Base-by-base conservation (phyloP, 2,329 filamentous ascomycete genomes). In the Fusarium sp. region DNA sequence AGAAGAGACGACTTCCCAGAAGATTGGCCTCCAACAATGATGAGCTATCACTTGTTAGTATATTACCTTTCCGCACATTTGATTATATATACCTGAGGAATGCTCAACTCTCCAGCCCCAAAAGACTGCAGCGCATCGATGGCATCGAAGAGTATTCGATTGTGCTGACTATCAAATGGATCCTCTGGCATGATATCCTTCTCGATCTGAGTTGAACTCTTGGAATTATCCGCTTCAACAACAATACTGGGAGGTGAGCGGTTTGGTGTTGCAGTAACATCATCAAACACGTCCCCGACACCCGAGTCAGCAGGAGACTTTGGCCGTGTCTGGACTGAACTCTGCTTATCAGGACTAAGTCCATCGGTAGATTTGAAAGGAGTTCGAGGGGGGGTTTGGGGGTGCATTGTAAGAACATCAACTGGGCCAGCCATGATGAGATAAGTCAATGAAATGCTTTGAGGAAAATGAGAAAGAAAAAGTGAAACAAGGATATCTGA, bases 1-100 rank as follows among this genome's bases (percentile, higher is more conserved):
- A 81, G 67, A 3, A 81, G 69, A 8, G 80, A 80, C 0, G 80
- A 81, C 25, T 81, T 81, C 4, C 79, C 79, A 4, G 77, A 73
- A 1, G 78, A 81, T 59, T 81, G 79, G 1, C 76, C 74, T 3
- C 80, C 79, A 0, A 81, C 78, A 28, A 81, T 79, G 3, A 81
- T 74, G 8, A 81, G 75, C 78, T 80, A 14, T 7, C 2, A 2
- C 1, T 4, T 25, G 18, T 70, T 6, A 73, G 51, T 14, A 14
- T 16, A 11, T 6, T 6, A 23, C 3, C 10, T 28, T 11, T 19
- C n/a, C 7, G 3, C 7, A 21, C 6, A 16, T 16, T 1, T 8
- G 3, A 6, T 8, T 2, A 12, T 30, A 42, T 69, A 52, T 62
- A 80, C 80, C 67, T 82, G 77, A 3, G 80, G 79, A 21, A 79